phyloP scores from a whole-genome alignment of 495 filamentous ascomycete species.

The Hyphodiscus hymeniophilus region DNA sequence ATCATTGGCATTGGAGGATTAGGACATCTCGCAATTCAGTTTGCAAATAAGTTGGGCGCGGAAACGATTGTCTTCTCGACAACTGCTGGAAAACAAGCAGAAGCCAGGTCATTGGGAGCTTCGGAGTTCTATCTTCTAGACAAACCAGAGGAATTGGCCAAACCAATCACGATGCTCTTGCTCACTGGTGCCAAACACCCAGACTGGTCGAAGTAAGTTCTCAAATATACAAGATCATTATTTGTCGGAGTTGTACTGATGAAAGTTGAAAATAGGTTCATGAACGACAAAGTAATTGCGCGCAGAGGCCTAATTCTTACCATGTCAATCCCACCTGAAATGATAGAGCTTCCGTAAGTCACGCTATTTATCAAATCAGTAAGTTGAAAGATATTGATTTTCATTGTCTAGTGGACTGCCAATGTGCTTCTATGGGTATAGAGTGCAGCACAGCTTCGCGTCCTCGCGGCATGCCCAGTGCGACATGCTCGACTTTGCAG shows the following conservation, averaged over 20 bases:
- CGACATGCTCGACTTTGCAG: constrained; percentile 17
- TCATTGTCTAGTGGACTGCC: constrained; percentile 5
- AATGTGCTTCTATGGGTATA: constrained; percentile 27
- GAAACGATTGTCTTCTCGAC: constrained; percentile 51
- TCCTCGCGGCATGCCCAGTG: constrained; percentile 12
- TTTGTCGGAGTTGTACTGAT: background rate
- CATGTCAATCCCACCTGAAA: constrained; percentile 21
- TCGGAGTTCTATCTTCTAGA: constrained; percentile 30
- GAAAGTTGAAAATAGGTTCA: constrained; percentile 5
- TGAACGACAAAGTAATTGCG: constrained; percentile 23
- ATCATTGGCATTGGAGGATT: constrained; percentile 52
- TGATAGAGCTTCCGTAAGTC: constrained; percentile 25
- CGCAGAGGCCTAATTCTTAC: constrained; percentile 23
- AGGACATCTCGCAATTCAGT: constrained; percentile 55
- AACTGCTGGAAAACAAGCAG: constrained; percentile 45
- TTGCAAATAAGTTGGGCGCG: constrained; percentile 50
- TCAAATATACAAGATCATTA: too few relatives aligned
- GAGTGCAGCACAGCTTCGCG: constrained; percentile 27
- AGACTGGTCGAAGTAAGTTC: constrained; percentile 27
- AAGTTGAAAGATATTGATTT: background rate
- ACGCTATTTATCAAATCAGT: background rate
- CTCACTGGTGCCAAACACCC: constrained; percentile 29
- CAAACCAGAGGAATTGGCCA: constrained; percentile 10
- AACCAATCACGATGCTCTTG: constrained; percentile 26
- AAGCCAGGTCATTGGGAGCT: constrained; percentile 44